Evolutionary conservation across 2,329 filamentous ascomycete species (phyloP).

Genomic region (Apiospora arundinis): DNA sequence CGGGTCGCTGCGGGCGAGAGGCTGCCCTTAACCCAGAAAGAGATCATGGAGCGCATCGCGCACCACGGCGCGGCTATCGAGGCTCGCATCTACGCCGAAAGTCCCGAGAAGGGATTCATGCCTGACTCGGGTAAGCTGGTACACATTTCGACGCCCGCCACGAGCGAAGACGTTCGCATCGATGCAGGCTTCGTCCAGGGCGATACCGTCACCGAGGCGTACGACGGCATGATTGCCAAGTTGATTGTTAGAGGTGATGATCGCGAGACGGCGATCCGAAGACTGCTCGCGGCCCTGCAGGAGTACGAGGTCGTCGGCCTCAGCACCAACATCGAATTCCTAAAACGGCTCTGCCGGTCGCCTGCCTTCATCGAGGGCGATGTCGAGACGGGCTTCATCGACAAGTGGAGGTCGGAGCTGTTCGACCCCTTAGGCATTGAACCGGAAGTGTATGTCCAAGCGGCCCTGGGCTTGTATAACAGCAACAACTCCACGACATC

Average conservation of each 20-base stretch:
- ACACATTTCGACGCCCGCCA: constrained; percentile 77
- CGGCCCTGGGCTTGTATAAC: constrained; percentile 76
- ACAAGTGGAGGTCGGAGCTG: constrained; percentile 81
- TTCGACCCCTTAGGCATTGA: constrained; percentile 69
- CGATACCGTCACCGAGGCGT: constrained; percentile 90
- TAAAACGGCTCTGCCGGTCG: constrained; percentile 85
- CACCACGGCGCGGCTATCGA: constrained; percentile 88
- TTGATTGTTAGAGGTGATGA: constrained; percentile 87
- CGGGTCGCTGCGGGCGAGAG: constrained; percentile 68
- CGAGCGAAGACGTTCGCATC: constrained; percentile 78
- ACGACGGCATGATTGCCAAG: constrained; percentile 99
- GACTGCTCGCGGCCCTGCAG: constrained; percentile 79
- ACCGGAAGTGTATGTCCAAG: constrained; percentile 83
- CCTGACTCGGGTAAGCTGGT: constrained; percentile 90
- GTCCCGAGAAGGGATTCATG: constrained; percentile 88
- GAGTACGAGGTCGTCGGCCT: constrained; percentile 93
- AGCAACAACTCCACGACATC: constrained; percentile 51
- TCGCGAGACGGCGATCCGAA: constrained; percentile 81
- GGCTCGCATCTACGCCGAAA: constrained; percentile 95
- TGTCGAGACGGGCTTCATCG: constrained; percentile 96
- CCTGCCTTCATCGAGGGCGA: constrained; percentile 83
- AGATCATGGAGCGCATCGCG: constrained; percentile 77
- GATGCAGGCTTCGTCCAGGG: constrained; percentile 93
- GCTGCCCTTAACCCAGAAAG: constrained; percentile 60
- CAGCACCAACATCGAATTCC: constrained; percentile 94